A percentile compares a stretch with the other conserved stretches of the same genome.
Conservation (phyloP, 2,329 filamentous ascomycete species). For the Raffaelea arxii region DNA sequence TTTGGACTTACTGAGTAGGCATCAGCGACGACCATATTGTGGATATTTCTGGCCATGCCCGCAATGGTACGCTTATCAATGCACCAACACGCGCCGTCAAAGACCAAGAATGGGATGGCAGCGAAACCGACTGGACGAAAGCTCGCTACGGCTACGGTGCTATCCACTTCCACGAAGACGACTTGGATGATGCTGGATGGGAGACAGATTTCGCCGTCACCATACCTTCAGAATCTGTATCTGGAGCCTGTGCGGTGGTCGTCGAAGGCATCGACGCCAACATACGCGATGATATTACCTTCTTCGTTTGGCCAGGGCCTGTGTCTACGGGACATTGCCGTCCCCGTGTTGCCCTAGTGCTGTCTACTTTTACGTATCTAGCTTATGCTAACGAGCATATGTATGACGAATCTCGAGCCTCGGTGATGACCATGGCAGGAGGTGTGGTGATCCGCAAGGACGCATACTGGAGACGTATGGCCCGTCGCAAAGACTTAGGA, state of each 20-base stretch:
- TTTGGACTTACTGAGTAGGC: no score
- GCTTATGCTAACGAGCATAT: slow-evolving; percentile 7
- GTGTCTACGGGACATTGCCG: neutral
- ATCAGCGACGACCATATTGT: slow-evolving; percentile 1
- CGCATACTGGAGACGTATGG: neutral
- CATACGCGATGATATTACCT: neutral
- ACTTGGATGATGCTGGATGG: slow-evolving; percentile 5
- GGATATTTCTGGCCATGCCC: slow-evolving; percentile 1
- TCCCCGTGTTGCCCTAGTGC: slow-evolving; percentile 1
- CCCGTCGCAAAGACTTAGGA: slow-evolving; percentile 20
- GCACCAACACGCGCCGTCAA: slow-evolving; percentile 4
- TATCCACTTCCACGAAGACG: slow-evolving; percentile 8
- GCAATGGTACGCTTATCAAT: slow-evolving; percentile 2
- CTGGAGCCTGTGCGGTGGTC: slow-evolving; percentile 3
- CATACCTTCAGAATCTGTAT: neutral
- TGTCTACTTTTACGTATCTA: slow-evolving; percentile 6
- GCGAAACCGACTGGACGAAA: slow-evolving; percentile 4
- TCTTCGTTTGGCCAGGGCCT: slow-evolving; percentile 3
- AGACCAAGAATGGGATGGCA: slow-evolving; percentile 7
- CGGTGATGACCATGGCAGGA: neutral
- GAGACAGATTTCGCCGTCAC: slow-evolving; percentile 3
- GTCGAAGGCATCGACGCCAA: neutral
- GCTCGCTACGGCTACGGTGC: slow-evolving; percentile 2
- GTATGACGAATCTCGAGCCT: neutral
- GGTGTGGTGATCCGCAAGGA: neutral